Percentiles rank a stretch among this genome's conserved stretches.
Conservation (phyloP, 169 alveolate species). For the Plasmodium fragile region DNA sequence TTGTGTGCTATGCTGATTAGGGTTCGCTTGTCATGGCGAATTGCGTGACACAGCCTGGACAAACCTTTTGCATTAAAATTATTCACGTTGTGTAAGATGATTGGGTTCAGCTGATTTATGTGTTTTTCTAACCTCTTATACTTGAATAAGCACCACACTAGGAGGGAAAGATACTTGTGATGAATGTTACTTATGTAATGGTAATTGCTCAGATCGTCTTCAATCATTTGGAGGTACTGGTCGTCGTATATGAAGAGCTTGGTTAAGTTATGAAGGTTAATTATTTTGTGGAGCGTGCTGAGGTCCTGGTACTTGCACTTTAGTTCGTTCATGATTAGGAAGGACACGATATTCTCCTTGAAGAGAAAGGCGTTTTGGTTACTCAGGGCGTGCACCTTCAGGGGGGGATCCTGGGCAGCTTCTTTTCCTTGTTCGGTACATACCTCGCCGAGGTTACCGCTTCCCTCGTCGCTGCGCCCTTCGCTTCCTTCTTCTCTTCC, state of each 20-base stretch:
- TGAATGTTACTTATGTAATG: constrained; percentile 68
- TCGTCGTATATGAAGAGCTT: constrained; percentile 70
- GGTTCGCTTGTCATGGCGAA: constrained; percentile 33
- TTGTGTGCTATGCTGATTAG: constrained; percentile 38
- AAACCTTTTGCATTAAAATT: constrained; percentile 55
- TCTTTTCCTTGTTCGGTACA: not conserved
- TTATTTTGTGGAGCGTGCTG: constrained; percentile 58
- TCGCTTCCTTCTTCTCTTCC: not conserved
- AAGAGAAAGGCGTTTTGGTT: constrained; percentile 37
- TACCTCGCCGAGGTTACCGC: not conserved
- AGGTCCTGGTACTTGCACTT: constrained; percentile 34
- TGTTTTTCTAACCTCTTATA: constrained; percentile 29
- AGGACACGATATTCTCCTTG: constrained; percentile 51
- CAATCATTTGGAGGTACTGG: constrained; percentile 18
- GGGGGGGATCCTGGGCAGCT: not conserved
- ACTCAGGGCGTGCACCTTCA: constrained; percentile 10
- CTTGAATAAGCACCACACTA: constrained; percentile 69
- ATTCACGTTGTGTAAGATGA: constrained; percentile 20
- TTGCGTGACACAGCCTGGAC: constrained; percentile 60
- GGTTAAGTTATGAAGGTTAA: constrained; percentile 19
- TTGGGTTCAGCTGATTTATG: constrained; percentile 22
- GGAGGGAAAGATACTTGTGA: constrained; percentile 53
- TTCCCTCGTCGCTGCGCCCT: not conserved
- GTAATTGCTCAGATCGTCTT: constrained; percentile 56
- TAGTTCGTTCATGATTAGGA: constrained; percentile 22